Percentiles rank a stretch among this genome's conserved stretches.
phyloP scores from a whole-genome alignment of 352 stramenopile genomes.

The Pythium volutum region DNA sequence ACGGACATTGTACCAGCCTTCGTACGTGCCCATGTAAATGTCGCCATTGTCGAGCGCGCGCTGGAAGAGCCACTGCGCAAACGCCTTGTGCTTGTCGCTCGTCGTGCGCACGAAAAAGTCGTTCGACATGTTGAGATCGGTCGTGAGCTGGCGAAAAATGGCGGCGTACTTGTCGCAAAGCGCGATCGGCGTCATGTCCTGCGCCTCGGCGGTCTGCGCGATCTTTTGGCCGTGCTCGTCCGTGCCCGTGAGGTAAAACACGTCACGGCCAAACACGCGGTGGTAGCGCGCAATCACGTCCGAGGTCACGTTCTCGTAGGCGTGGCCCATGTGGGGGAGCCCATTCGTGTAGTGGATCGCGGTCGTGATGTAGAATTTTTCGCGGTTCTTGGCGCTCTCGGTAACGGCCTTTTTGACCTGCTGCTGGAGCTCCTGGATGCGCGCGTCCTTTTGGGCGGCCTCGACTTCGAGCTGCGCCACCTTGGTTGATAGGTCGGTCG shows the following conservation, averaged over 20 bases:
- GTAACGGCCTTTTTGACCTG: constrained; percentile 53
- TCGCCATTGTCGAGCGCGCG: constrained; percentile 88
- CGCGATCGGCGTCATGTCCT: constrained; percentile 90
- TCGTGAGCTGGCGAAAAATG: constrained; percentile 86
- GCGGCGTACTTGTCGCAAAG: constrained; percentile 95
- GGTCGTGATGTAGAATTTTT: constrained; percentile 97
- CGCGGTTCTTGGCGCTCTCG: constrained; percentile 36
- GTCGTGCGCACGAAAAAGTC: constrained; percentile 96
- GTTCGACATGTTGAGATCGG: constrained; percentile 86
- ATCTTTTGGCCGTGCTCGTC: constrained; percentile 99
- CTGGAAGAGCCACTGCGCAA: constrained; percentile 94
- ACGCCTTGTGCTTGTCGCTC: constrained; percentile 92
- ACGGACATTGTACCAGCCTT: constrained; percentile 99
- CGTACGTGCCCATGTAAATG: constrained; percentile 97
- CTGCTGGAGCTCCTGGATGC: constrained; percentile 56
- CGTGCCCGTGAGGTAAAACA: constrained; percentile 87
- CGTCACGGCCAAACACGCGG: constrained; percentile 80
- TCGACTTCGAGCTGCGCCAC: constrained; percentile 41
- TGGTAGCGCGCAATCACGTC: constrained; percentile 98
- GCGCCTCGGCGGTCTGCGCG: constrained; percentile 93
- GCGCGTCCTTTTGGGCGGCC: constrained; percentile 40
- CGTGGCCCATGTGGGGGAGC: constrained; percentile 97
- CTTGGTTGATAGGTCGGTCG: constrained; percentile 32
- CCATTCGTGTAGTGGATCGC: constrained; percentile 99
- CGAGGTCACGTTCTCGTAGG: constrained; percentile 96